A percentile compares a stretch with the other conserved stretches of the same genome.
Evolutionary conservation across 306 rosid genomes (phyloP).

Genomic region (Castanea sativa): DNA sequence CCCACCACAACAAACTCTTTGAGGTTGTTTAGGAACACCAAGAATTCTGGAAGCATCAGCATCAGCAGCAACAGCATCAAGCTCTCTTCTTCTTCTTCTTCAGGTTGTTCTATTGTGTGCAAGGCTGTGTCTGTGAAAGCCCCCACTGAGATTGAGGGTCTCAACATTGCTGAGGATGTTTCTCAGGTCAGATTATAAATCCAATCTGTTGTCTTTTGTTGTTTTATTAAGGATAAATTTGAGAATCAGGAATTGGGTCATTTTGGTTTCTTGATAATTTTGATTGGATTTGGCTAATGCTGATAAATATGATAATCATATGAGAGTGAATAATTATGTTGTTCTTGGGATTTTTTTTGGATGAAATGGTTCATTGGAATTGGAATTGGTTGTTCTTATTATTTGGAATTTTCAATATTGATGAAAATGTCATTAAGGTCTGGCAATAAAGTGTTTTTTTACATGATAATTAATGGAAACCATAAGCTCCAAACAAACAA

Average conservation of each 20-base stretch:
- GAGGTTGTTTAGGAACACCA: neutral
- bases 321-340: slow-evolving; percentile 2
- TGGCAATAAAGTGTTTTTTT: too few species aligned
- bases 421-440: neutral
- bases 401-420: neutral
- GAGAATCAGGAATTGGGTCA: neutral
- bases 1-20: slow-evolving; percentile 8
- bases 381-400: too few species aligned
- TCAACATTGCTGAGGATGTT: slow-evolving; percentile 87
- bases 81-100: slow-evolving; percentile 10
- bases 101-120: slow-evolving; percentile 46
- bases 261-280: neutral
- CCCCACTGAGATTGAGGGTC: slow-evolving; percentile 65
- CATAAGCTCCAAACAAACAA: too few species aligned
- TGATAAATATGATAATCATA: neutral
- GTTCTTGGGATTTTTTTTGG: neutral
- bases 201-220: neutral
- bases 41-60: slow-evolving; percentile 5
- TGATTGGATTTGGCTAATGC: neutral
- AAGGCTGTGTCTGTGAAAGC: slow-evolving; percentile 64
- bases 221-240: neutral
- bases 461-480: too few species aligned
- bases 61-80: neutral
- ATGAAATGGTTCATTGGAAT: too few species aligned
- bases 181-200: slow-evolving; percentile 45